Conservation (phyloP, 495 filamentous ascomycete species). For the Penicillium coprophilum region DNA sequence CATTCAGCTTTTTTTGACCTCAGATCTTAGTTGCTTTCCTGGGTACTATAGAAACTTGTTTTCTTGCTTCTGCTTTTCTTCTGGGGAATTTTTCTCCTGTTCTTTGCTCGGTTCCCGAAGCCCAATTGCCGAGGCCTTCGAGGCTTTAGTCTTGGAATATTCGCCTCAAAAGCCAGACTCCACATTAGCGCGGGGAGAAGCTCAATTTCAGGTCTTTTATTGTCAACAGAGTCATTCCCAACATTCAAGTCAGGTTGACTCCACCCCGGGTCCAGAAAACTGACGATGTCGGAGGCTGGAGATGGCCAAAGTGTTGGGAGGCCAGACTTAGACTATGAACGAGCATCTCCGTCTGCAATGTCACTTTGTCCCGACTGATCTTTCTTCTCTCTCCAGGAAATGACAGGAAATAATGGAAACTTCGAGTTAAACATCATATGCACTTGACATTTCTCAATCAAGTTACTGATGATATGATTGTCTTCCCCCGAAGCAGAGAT, state of each 20-base stretch:
- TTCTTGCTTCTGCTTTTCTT: too few relatives aligned
- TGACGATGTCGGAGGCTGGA: not conserved
- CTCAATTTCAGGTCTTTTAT: not conserved
- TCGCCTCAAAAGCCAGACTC: too few relatives aligned
- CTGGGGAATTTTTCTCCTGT: too few relatives aligned
- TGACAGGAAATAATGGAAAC: conserved; percentile 2
- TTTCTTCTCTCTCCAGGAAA: not conserved
- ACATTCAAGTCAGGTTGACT: not conserved
- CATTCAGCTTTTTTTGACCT: not conserved
- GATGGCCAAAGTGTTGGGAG: not conserved
- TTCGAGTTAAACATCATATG: conserved; percentile 13
- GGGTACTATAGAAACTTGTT: too few relatives aligned
- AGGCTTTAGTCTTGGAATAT: too few relatives aligned
- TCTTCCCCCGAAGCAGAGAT: conserved; percentile 23
- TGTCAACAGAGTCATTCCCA: not conserved
- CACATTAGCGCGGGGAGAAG: not conserved
- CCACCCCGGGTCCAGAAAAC: not conserved
- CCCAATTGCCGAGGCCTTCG: too few relatives aligned
- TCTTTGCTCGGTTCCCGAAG: too few relatives aligned
- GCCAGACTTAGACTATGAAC: conserved; percentile 2
- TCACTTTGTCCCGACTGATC: conserved; percentile 11
- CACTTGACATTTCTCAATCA: conserved; percentile 22
- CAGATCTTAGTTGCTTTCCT: not conserved
- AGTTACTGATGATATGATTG: conserved; percentile 16
- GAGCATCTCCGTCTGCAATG: conserved; percentile 18